Evolutionary conservation across 257 asterid genomes (phyloP), one percentile per base, ranked within the genome.

Genomic region (Gardenia jasminoides): DNA sequence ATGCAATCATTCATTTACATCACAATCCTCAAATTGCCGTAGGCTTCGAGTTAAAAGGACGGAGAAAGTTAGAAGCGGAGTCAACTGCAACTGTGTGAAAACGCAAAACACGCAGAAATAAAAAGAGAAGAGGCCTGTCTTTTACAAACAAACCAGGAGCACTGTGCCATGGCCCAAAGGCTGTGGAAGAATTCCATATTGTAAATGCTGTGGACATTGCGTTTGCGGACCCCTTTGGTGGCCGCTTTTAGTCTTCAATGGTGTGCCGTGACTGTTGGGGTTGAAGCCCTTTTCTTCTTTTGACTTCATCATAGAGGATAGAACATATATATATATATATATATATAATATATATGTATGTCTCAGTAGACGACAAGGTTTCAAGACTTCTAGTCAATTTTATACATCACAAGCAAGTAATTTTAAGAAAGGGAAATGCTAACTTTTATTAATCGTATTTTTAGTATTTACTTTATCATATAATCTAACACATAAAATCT

Each of bases 241-340:
- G 73, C 30, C 44, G 65, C 4, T 76, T 36, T 36, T 26, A 44
- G 88, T 85, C 88, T 44, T 80, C 70, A 10, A 9, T 80, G 86
- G 88, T 71, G 88, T 85, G 88, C 88, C 81, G 82, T 78, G 83
- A 82, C 81, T 79, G 58, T 4, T 10, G 65, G 65, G 44, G 44
- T 50, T 79, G 65, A 79, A 77, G 39, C 71, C 41, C 6, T 68
- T 44, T 58, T 67, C 46, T 20, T 33, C 48, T 70, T 70, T 70
- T 78, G 71, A 78, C 77, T 26, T 5, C 41, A 46, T 46, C 61
- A n/a, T 4, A 44, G 24, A 44, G 24, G 5, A 10, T 22, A 36
- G 6, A 36, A 36, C 4, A 36, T 36, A 36, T 36, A 36, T 36
- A 36, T 36, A 36, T 36, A 36, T 36, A 36, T 36, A 36, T n/a